Evolutionary conservation across 2,329 filamentous ascomycete genomes (phyloP), one percentile per base, ranked within the genome.

Genomic region (Magnaporthiopsis incrustans): DNA sequence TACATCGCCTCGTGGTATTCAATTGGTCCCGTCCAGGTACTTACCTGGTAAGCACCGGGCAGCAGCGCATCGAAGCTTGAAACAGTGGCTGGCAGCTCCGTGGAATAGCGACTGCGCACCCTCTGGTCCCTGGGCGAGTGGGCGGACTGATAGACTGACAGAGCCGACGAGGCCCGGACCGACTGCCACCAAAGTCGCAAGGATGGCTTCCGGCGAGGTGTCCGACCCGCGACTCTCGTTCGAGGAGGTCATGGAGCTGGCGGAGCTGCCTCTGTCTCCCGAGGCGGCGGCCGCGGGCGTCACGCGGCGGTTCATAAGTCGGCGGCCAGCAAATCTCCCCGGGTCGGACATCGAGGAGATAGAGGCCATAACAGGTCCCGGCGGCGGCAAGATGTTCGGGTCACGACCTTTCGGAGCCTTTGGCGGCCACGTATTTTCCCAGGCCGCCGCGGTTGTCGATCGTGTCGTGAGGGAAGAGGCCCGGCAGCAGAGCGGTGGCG

Each of bases 341-440:
- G 73, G 73, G 1, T 64, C 65, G 7, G 76, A 77, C 56, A 62
- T 76, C 5, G 59, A 65, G 10, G 61, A 67, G 50, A 26, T 62
- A 3, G n/a, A 32, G 18, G 58, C 57, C 1, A 62, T 65, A 26
- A 57, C 50, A 58, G 59, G 61, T 4, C 30, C 27, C 15, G 66
- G n/a, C n/a, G n/a, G n/a, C n/a, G n/a, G 65, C n/a, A 65, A 64
- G 35, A 1, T 44, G 69, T 18, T 63, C 63, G 0, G 62, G 57
- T n/a, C 27, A 50, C 63, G 3, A n/a, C 68, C 70, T 26, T 64
- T 57, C 7, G 69, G 69, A 1, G 73, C 77, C 2, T 81, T 73
- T 67, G 79, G 79, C 27, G 79, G 78, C 1, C 76, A 79, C 67
- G 77, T 80, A 11, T 80, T 79, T 65, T 73, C 73, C 5, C 79